Percentiles rank a stretch among this genome's conserved stretches.
Evolutionary conservation across 2,329 filamentous ascomycete species (phyloP).

Genomic region (Beauveria australis): DNA sequence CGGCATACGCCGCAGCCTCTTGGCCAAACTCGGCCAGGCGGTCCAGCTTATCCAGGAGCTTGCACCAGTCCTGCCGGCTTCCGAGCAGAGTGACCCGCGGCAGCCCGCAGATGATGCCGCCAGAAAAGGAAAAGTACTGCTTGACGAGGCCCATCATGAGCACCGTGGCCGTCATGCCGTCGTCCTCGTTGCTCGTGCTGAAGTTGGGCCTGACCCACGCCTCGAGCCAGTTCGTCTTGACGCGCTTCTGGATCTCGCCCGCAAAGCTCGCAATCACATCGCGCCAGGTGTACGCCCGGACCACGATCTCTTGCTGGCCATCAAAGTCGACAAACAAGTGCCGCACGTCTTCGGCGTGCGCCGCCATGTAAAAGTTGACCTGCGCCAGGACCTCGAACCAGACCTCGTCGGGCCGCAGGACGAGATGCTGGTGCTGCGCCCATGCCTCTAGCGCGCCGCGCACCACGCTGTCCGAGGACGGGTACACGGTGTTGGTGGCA

Average conservation of each 20-base stretch:
- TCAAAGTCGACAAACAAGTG: conserved; percentile 37
- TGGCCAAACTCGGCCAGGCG: conserved; percentile 34
- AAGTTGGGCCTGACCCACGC: conserved; percentile 37
- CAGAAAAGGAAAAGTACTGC: conserved; percentile 30
- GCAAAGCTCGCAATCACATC: conserved; percentile 25
- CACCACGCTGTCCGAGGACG: conserved; percentile 33
- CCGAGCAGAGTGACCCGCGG: conserved; percentile 35
- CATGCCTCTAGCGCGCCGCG: conserved; percentile 39
- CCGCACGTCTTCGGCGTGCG: conserved; percentile 37
- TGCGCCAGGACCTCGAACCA: conserved; percentile 48
- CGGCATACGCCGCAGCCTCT: conserved; percentile 31
- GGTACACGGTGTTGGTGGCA: conserved; percentile 16
- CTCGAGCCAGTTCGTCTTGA: conserved; percentile 31
- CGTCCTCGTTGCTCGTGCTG: conserved; percentile 29
- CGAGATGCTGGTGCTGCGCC: conserved; percentile 40
- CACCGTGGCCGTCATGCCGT: conserved; percentile 32
- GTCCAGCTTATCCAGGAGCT: conserved; percentile 33
- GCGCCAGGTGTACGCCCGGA: conserved; percentile 19
- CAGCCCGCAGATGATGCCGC: conserved; percentile 32
- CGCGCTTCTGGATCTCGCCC: conserved; percentile 30
- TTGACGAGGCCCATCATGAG: conserved; percentile 38
- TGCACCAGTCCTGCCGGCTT: conserved; percentile 29
- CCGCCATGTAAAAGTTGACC: conserved; percentile 41
- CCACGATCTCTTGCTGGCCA: conserved; percentile 32
- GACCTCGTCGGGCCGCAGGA: conserved; percentile 44